A percentile compares a stretch with the other conserved stretches of the same genome.
phyloP scores from a whole-genome alignment of 2,329 filamentous ascomycete species.

The Microcera coccophila region DNA sequence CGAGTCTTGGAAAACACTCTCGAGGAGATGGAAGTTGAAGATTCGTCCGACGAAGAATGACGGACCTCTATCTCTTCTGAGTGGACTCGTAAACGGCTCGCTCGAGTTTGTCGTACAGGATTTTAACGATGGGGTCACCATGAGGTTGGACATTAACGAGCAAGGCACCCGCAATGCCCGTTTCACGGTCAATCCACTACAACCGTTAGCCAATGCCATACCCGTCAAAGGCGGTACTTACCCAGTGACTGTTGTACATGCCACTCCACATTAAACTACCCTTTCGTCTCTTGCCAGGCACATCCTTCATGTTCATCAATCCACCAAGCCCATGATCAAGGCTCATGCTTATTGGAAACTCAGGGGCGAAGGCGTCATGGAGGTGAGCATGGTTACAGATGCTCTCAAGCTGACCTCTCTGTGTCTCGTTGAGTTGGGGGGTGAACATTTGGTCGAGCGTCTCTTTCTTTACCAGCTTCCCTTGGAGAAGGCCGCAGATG shows the following conservation, averaged over 20 bases:
- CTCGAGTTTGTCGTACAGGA: slow-evolving; percentile 39
- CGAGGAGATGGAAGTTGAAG: slow-evolving; percentile 35
- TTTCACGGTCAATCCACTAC: slow-evolving; percentile 36
- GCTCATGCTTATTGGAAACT: slow-evolving; percentile 32
- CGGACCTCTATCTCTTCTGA: too few species aligned
- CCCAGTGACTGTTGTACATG: slow-evolving; percentile 41
- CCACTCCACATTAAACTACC: slow-evolving; percentile 45
- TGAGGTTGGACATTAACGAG: slow-evolving; percentile 38
- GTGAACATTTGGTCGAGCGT: slow-evolving; percentile 36
- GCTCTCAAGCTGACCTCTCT: slow-evolving; percentile 17
- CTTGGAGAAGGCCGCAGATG: slow-evolving; percentile 32
- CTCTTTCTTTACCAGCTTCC: slow-evolving; percentile 28
- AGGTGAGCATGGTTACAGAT: slow-evolving; percentile 15
- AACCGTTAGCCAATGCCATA: background rate
- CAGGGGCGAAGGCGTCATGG: slow-evolving; percentile 32
- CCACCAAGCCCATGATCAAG: slow-evolving; percentile 39
- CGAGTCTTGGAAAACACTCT: slow-evolving; percentile 45
- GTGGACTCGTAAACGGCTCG: slow-evolving; percentile 34
- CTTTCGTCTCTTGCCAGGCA: slow-evolving; percentile 37
- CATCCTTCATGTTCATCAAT: slow-evolving; percentile 37
- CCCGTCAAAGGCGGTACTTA: slow-evolving; percentile 22
- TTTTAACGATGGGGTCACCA: slow-evolving; percentile 34
- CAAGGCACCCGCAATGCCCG: slow-evolving; percentile 39
- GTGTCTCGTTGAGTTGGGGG: slow-evolving; percentile 37
- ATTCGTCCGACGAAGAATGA: slow-evolving; percentile 8